Base-by-base conservation (phyloP, 495 filamentous ascomycete genomes). In the Melanomma pulvis-pyrius region DNA sequence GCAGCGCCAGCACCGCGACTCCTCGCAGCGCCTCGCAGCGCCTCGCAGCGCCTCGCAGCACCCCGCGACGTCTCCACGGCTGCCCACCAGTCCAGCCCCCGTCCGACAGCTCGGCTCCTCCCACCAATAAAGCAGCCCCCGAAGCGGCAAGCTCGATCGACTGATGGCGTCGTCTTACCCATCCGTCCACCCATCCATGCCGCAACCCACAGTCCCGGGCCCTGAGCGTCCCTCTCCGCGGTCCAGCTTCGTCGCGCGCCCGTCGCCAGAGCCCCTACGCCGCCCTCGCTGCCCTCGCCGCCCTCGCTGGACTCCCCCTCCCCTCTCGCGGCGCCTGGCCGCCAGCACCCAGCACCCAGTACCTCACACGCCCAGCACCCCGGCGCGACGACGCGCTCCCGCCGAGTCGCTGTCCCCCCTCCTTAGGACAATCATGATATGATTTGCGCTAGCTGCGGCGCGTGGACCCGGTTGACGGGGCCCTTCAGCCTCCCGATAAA, bases 401-500 rank as follows among this genome's bases (percentile, higher is more conserved):
- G 34, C 46, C 29, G 52, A 13, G 21, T 24, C 46, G 24, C 11
- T 12, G 22, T 17, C n/a, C 15, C 48, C 30, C 3, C 25, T 21
- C 15, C 30, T 22, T 6, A 9, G 34, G 49, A 44, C 21, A 22
- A 53, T 54, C 63, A 49, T 48, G 51, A 55, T 68, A 68, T 68
- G 65, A 68, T 68, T 68, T 68, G 65, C 65, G 65, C 65, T 58
- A 62, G 58, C 30, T 34, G 36, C 11, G 50, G 47, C 51, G 65
- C 59, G 58, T 58, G 65, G 65, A 68, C 65, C 65, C 32, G 65
- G 65, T 65, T 53, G 56, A 47, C 52, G 63, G 63, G 57, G 44
- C 46, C 54, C 15, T 39, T 65, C 62, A 65, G 62, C 62, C 62
- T 65, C 63, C 57, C 63, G 57, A 61, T 67, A 67, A n/a, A 55